These are phyloP conservation scores for Adiantum capillusveneris DNA, from an alignment of 75 land plant genomes.

Conservation along the genomic window DNA sequence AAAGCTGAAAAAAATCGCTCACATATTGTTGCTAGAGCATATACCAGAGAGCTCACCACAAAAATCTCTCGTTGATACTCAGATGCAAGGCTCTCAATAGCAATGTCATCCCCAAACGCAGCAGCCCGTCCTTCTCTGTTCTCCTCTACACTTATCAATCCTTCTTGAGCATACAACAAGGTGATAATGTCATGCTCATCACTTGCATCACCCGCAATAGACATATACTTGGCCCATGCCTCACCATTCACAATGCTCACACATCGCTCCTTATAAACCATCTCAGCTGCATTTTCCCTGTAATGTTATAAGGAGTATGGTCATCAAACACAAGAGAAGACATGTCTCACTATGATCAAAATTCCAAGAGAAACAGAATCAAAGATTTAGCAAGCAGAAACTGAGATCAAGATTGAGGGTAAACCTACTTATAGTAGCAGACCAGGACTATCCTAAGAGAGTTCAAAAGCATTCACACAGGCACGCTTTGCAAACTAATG, in stretches of 20 bases:
- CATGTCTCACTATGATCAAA: too few relatives aligned
- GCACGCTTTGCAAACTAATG: too few relatives aligned
- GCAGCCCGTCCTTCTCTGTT: slow-evolving; percentile 38
- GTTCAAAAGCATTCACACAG: too few relatives aligned
- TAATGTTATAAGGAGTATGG: too few relatives aligned
- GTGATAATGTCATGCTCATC: slow-evolving; percentile 41
- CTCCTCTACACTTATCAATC: slow-evolving; percentile 28
- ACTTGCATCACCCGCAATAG: slow-evolving; percentile 14
- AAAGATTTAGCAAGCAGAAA: too few relatives aligned
- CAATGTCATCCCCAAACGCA: slow-evolving; percentile 46
- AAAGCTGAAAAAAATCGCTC: too few relatives aligned
- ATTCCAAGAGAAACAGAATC: too few relatives aligned
- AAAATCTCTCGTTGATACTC: slow-evolving; percentile 30
- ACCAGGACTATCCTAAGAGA: too few relatives aligned
- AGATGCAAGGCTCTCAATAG: slow-evolving; percentile 29
- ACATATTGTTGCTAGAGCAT: too few relatives aligned
- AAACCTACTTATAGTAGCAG: too few relatives aligned
- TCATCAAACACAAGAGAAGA: too few relatives aligned
- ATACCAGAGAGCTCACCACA: slow-evolving; percentile 27
- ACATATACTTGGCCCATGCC: slow-evolving; percentile 42
- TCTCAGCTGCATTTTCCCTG: slow-evolving; percentile 35
- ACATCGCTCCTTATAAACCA: slow-evolving; percentile 32
- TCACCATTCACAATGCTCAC: slow-evolving; percentile 15
- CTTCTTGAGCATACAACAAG: slow-evolving; percentile 36
- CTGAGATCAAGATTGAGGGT: too few relatives aligned